Conservation (phyloP, 345 rosid genomes). For the Hypericum androsaemum region DNA sequence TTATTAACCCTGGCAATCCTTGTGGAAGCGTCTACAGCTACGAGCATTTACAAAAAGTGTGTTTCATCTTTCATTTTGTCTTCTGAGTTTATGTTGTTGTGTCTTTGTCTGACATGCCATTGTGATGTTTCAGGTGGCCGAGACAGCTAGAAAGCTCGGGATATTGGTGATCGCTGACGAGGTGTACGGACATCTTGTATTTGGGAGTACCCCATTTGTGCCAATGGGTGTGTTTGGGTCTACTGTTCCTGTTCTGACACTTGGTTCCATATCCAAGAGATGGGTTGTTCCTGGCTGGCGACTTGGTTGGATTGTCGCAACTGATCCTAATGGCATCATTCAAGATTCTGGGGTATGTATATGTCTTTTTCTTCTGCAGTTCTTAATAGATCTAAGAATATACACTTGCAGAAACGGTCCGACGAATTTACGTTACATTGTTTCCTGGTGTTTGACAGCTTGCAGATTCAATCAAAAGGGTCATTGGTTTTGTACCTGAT, state of each 20-base stretch:
- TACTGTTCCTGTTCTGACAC: conserved; percentile 45
- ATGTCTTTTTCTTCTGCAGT: neutral
- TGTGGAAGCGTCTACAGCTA: conserved; percentile 52
- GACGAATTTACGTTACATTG: neutral
- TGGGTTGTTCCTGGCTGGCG: conserved; percentile 87
- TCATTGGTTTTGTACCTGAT: neutral
- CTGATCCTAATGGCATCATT: conserved; percentile 47
- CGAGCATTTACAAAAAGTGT: conserved; percentile 47
- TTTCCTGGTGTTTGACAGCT: neutral
- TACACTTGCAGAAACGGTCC: no score
- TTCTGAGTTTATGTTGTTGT: neutral
- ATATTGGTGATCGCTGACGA: conserved; percentile 68
- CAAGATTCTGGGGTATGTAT: conserved; percentile 38
- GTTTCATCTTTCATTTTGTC: neutral
- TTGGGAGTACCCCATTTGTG: conserved; percentile 43
- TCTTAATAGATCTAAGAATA: neutral
- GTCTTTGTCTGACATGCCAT: neutral
- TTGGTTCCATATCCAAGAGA: conserved; percentile 66
- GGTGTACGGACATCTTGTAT: conserved; percentile 43
- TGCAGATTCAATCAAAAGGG: conserved; percentile 4
- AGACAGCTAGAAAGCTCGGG: conserved; percentile 47
- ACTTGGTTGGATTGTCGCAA: conserved; percentile 55
- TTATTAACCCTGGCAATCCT: conserved; percentile 60
- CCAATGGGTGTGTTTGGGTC: conserved; percentile 65
- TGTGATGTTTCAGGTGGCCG: conserved; percentile 35